Conservation (phyloP, 345 rosid genomes). For the Boechera retrofracta region DNA sequence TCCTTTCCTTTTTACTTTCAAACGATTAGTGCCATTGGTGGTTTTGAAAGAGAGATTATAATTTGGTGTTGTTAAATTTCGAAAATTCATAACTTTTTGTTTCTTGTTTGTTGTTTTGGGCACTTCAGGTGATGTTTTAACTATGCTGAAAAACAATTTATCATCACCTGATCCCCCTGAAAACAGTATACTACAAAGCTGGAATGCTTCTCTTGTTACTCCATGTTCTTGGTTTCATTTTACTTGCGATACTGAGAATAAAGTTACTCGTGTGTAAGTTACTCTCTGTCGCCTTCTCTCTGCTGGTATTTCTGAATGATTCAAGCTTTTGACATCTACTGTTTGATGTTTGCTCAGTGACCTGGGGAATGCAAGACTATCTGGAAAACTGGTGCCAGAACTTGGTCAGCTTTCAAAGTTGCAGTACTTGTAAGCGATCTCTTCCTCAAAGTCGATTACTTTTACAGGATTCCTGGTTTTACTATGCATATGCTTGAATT, state of each 20-base stretch:
- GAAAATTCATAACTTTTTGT: background rate
- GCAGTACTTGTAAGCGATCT: conserved; percentile 77
- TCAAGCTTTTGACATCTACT: conserved; percentile 1
- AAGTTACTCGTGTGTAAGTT: conserved; percentile 83
- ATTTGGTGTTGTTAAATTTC: background rate
- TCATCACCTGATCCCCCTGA: conserved; percentile 50
- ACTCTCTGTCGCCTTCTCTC: background rate
- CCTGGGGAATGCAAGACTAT: conserved; percentile 43
- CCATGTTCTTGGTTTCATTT: conserved; percentile 93
- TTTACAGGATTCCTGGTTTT: background rate
- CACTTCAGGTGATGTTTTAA: conserved; percentile 71
- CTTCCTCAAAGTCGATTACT: background rate
- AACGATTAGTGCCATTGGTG: background rate
- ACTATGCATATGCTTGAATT: background rate
- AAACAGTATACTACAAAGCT: conserved; percentile 71
- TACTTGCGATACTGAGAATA: conserved; percentile 69
- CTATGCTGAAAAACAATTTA: conserved; percentile 60
- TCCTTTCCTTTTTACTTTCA: background rate
- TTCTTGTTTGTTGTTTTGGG: background rate
- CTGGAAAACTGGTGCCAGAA: conserved; percentile 37
- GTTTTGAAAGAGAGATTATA: background rate
- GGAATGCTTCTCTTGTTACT: conserved; percentile 77
- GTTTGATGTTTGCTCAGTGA: conserved; percentile 40
- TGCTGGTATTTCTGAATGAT: conserved; percentile 12
- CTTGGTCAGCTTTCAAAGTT: conserved; percentile 58